Base-by-base conservation (phyloP, 2,329 filamentous ascomycete species). In the Exophiala alcalophila region DNA sequence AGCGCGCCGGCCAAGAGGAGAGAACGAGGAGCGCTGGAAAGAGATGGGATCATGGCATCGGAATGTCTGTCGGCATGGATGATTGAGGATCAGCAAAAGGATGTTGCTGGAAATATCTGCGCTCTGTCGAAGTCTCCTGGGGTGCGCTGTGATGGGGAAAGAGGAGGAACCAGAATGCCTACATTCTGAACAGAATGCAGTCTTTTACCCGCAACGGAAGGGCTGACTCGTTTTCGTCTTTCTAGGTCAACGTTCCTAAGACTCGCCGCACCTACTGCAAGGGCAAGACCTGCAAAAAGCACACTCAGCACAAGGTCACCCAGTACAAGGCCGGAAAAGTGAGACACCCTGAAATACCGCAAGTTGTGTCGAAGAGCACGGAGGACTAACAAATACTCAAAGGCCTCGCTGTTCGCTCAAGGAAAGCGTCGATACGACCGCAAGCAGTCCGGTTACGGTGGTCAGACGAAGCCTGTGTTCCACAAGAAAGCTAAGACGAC, bases 401-500 rank as follows among this genome's bases (percentile, higher is more conserved):
- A 84, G 83, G 89, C 89, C 68, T 94, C 89, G 67, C 80, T 91
- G 60, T 94, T 89, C 79, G 89, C 89, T 59, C 91, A 98, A 83
- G 91, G 91, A 82, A 98, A 97, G 86, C 87, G 91, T 76, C 90
- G 91, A 84, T 97, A 97, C 79, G 89, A 94, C 78, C 83, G 89
- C 70, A 97, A 97, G 81, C 91, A 97, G 80, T 88, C 84, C 71
- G 91, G 91, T 86, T 97, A 96, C 71, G 92, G 92, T 87, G 92
- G 92, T 90, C 92, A 98, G 80, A 98, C 92, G 67, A 98, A 98
- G 80, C 92, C 94, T 64, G 90, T 98, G 68, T 98, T 97, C 86
- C 92, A 97, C 87, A 98, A 97, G 85, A 97, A 96, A 80, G 92
- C 92, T 61, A 98, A 98, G 86, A 98, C 92, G 62, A 98, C 92